Evolutionary conservation across 148 eudicot genomes (phyloP).

Genomic region (Polygonum aviculare): DNA sequence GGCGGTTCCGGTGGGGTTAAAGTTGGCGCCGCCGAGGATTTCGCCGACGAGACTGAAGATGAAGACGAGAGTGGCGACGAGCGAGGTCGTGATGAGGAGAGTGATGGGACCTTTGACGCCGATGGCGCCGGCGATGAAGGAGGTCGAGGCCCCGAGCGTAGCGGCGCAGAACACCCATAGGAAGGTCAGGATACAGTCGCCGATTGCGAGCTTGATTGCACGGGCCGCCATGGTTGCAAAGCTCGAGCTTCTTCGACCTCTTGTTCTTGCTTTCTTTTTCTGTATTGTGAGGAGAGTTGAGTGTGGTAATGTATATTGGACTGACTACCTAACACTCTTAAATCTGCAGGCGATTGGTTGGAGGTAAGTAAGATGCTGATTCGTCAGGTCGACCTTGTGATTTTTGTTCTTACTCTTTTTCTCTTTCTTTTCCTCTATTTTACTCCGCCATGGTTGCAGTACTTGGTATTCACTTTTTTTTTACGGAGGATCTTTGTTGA

Average conservation of each 20-base stretch:
- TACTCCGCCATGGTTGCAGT: no score
- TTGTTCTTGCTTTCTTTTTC: background rate
- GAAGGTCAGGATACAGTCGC: slow-evolving; percentile 43
- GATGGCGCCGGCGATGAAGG: slow-evolving; percentile 25
- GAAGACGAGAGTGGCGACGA: slow-evolving; percentile 16
- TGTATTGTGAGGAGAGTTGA: background rate
- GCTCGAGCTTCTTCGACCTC: background rate
- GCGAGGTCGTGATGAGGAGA: slow-evolving; percentile 11
- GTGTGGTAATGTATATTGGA: background rate
- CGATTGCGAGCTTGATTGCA: slow-evolving; percentile 39
- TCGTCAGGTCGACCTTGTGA: background rate
- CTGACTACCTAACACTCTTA: background rate
- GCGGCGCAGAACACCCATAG: slow-evolving; percentile 74
- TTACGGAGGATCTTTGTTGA: no score
- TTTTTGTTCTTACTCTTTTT: background rate
- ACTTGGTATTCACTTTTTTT: background rate
- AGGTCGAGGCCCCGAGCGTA: slow-evolving; percentile 30
- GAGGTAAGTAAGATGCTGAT: background rate
- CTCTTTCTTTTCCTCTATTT: background rate
- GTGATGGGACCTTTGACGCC: slow-evolving; percentile 29
- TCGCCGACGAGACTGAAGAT: slow-evolving; percentile 17
- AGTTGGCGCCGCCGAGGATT: slow-evolving; percentile 34
- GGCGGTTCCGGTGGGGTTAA: slow-evolving; percentile 31
- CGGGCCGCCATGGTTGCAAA: slow-evolving; percentile 19
- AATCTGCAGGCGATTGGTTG: background rate